Base-by-base conservation (phyloP, 2,329 filamentous ascomycete species). In the Mariannaea sp. region DNA sequence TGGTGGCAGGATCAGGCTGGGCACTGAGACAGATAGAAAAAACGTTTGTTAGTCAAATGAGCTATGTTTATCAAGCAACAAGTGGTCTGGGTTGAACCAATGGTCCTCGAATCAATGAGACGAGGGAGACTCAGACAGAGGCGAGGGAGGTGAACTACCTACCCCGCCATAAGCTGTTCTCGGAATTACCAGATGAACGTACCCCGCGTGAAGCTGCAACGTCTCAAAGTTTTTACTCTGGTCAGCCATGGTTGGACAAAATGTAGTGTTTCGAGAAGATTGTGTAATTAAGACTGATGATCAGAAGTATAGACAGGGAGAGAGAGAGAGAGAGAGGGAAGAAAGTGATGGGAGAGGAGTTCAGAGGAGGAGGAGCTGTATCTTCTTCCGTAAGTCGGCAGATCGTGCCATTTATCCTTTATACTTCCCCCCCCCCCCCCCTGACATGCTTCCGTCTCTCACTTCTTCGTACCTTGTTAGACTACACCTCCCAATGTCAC, bases 171-270 rank as follows among this genome's bases (percentile, higher is more conserved):
- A 29, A 51, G 39, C 35, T n/a, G n/a, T n/a, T 33, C 7, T 19
- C n/a, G 39, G 22, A 20, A 41, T 26, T n/a, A n/a, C n/a, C n/a
- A n/a, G n/a, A 35, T 29, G 22, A 10, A 70, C 78, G 66, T 83
- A 90, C 86, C 90, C 90, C 70, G 89, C 90, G 72, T 94, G 90
- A 62, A 94, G 83, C 79, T 93, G 90, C 60, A 93, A 81, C 56
- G 90, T 94, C 79, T 93, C 90, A 65, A 94, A 94, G 72, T 86
- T 83, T 64, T 79, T 80, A 73, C 77, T 80, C 35, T 79, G 66
- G 53, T 81, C 76, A 39, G 73, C 67, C 72, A 73, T 72, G 51
- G 33, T 70, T 58, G 48, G 49, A 39, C 9, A 20, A 9, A 13
- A 26, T 3, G 30, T 17, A 9, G 10, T 3, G 9, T 29, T 33